phyloP scores from a whole-genome alignment of 83 land plant genomes.

The Larix sibirica region DNA sequence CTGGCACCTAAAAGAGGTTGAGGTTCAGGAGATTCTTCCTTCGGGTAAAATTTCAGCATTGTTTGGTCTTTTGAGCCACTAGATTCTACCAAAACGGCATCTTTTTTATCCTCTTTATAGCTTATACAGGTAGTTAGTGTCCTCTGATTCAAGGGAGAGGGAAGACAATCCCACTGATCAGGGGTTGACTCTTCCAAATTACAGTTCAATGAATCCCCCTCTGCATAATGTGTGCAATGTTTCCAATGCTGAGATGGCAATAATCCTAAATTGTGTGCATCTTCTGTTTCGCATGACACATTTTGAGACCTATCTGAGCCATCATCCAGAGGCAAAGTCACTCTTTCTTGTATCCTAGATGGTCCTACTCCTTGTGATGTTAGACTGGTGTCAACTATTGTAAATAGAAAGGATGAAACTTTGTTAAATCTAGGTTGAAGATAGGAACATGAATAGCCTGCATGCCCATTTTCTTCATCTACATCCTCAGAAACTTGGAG shows the following conservation, averaged over 20 bases:
- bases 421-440: slow-evolving; percentile 39
- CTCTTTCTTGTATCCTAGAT: slow-evolving; percentile 10
- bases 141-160: neutral
- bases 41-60: neutral
- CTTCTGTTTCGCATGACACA: neutral
- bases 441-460: slow-evolving; percentile 27
- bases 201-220: neutral
- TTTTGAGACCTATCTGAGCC: neutral
- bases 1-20: neutral
- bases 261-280: neutral
- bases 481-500: neutral
- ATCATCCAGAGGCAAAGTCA: neutral
- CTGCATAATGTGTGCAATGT: neutral
- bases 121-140: neutral
- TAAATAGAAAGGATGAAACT: slow-evolving; percentile 26
- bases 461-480: slow-evolving; percentile 4
- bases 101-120: neutral
- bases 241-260: neutral
- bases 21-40: slow-evolving; percentile 11
- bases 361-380: slow-evolving; percentile 19
- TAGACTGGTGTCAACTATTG: slow-evolving; percentile 63
- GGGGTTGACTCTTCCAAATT: neutral
- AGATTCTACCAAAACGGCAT: neutral
- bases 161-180: neutral
- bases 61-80: neutral